Evolutionary conservation across 2,329 filamentous ascomycete genomes (phyloP).

Genomic region (Rachicladosporium sp.): DNA sequence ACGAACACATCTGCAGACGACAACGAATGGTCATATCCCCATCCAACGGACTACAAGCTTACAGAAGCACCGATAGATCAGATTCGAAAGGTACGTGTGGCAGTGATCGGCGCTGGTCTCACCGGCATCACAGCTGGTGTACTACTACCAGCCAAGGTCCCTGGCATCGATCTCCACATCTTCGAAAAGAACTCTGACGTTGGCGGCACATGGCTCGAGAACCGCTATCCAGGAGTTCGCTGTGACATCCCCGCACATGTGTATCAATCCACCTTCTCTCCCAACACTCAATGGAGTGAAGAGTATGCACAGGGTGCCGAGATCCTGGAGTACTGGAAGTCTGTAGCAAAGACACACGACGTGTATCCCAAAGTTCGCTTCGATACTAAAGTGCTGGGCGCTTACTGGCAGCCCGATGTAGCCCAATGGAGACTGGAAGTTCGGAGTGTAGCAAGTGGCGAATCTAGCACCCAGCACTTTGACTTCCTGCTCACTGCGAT

Average conservation of each 20-base stretch:
- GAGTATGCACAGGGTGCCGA: constrained; percentile 55
- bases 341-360: constrained; percentile 49
- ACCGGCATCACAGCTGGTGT: constrained; percentile 52
- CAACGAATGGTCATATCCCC: constrained; percentile 9
- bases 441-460: constrained; percentile 22
- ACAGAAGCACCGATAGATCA: constrained; percentile 19
- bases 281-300: constrained; percentile 57
- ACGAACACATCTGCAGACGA: no score
- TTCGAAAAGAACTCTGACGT: constrained; percentile 58
- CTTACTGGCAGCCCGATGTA: constrained; percentile 42
- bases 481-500: constrained; percentile 53
- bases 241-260: constrained; percentile 60
- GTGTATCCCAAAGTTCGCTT: constrained; percentile 49
- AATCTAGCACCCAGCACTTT: constrained; percentile 29
- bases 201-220: constrained; percentile 38
- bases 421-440: constrained; percentile 48
- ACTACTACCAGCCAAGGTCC: constrained; percentile 56
- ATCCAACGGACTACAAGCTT: constrained; percentile 19
- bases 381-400: constrained; percentile 42
- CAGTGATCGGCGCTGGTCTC: constrained; percentile 53
- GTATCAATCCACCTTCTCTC: constrained; percentile 56
- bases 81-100: constrained; percentile 20
- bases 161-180: constrained; percentile 51
- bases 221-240: constrained; percentile 50
- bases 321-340: constrained; percentile 56